Conservation (phyloP, 2,329 filamentous ascomycete genomes). For the Pseudogymnoascus sp. region DNA sequence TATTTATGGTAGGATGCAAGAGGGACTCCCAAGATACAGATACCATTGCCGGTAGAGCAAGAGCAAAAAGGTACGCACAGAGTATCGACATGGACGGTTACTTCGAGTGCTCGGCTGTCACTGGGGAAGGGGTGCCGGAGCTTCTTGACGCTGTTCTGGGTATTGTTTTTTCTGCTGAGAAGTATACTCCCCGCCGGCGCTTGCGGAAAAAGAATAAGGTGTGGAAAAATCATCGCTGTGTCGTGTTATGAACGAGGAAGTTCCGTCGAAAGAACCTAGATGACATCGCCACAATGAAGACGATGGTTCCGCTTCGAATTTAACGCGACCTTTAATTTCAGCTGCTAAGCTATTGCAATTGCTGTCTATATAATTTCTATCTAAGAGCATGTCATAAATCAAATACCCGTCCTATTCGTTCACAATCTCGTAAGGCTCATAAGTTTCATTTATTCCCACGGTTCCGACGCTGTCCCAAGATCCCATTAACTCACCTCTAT, state of each 20-base stretch:
- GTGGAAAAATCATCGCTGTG: not conserved
- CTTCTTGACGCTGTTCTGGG: not conserved
- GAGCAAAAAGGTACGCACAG: not conserved
- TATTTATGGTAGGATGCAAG: not conserved
- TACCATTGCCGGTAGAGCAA: not conserved
- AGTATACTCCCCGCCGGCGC: not conserved
- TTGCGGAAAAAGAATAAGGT: not conserved
- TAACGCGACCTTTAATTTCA: not conserved
- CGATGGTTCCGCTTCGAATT: not conserved
- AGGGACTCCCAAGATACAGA: not conserved
- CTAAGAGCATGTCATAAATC: not conserved
- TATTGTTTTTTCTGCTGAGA: not conserved
- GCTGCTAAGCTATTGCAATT: not conserved
- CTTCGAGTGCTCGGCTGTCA: not conserved
- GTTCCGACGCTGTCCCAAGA: not conserved
- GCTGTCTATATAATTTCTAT: not conserved
- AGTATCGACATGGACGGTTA: not conserved
- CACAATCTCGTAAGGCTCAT: not conserved
- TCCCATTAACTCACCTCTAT: slow-evolving; percentile 1
- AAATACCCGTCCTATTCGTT: not conserved
- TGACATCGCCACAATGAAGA: not conserved
- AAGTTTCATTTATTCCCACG: not conserved
- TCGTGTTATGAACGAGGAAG: not conserved
- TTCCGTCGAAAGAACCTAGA: not conserved
- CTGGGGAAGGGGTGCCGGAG: not conserved